Conservation (phyloP, 495 filamentous ascomycete genomes). For the Endocarpon pusillum region DNA sequence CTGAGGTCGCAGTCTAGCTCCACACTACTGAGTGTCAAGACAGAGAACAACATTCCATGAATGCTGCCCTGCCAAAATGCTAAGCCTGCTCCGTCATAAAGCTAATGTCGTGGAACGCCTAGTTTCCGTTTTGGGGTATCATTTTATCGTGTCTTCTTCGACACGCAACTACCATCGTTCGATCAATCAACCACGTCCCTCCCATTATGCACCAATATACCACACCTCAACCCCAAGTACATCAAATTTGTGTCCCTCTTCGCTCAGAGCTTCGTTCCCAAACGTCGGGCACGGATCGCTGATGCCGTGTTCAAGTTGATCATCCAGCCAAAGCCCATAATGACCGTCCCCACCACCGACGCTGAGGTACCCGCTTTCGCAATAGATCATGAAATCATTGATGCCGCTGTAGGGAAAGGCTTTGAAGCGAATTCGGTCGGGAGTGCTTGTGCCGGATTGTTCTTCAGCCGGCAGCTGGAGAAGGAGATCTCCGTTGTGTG, state of each 20-base stretch:
- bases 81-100: too few species aligned
- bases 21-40: too few species aligned
- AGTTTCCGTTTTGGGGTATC: too few species aligned
- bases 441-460: slow-evolving; percentile 27
- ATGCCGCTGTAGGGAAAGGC: slow-evolving; percentile 90
- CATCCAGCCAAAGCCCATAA: slow-evolving; percentile 87
- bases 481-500: slow-evolving; percentile 2
- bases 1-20: too few species aligned
- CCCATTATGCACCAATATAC: slow-evolving; percentile 43
- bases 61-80: too few species aligned
- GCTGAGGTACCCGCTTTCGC: slow-evolving; percentile 69
- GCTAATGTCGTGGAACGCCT: too few species aligned
- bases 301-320: slow-evolving; percentile 70
- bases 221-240: slow-evolving; percentile 84
- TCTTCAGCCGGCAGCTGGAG: background rate
- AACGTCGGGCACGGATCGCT: slow-evolving; percentile 74
- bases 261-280: slow-evolving; percentile 88
- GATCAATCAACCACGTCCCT: too few species aligned
- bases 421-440: slow-evolving; percentile 73
- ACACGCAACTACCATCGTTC: too few species aligned
- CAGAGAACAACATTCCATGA: too few species aligned
- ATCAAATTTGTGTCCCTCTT: slow-evolving; percentile 85
- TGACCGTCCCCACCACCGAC: slow-evolving; percentile 83
- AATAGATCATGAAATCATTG: slow-evolving; percentile 94
- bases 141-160: too few species aligned